Evolutionary conservation across 2,329 filamentous ascomycete genomes (phyloP).

Genomic region (Ophiostoma sp.): DNA sequence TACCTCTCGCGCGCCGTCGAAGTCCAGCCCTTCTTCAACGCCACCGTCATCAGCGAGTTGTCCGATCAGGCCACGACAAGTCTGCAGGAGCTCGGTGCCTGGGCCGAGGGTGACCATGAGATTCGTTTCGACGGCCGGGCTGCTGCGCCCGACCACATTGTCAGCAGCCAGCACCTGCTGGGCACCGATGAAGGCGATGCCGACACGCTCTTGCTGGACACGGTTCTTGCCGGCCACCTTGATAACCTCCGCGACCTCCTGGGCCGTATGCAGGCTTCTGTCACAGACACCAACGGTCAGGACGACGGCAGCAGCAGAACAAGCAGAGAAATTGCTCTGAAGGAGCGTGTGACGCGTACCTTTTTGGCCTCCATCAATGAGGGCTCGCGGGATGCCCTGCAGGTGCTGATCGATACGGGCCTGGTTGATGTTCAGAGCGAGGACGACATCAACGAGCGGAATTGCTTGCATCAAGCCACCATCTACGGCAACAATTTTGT

Average conservation of each 20-base stretch:
- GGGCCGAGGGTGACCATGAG: constrained; percentile 88
- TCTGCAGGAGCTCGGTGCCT: constrained; percentile 88
- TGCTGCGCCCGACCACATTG: constrained; percentile 56
- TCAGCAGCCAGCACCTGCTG: constrained; percentile 64
- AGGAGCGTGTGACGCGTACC: constrained; percentile 80
- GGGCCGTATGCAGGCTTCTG: constrained; percentile 62
- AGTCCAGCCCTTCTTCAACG: constrained; percentile 97
- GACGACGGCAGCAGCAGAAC: constrained; percentile 32
- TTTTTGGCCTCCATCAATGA: constrained; percentile 90
- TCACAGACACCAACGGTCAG: constrained; percentile 53
- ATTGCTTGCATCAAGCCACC: constrained; percentile 93
- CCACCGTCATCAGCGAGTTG: constrained; percentile 92
- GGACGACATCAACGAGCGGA: constrained; percentile 96
- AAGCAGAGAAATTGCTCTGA: constrained; percentile 54
- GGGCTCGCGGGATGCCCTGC: constrained; percentile 73
- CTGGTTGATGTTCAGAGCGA: constrained; percentile 89
- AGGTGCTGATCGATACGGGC: constrained; percentile 74
- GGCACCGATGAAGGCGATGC: constrained; percentile 86
- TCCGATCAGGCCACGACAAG: constrained; percentile 98
- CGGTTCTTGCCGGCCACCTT: constrained; percentile 78
- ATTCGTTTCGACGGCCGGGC: constrained; percentile 69
- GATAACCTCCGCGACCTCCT: constrained; percentile 78
- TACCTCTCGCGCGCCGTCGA: constrained; percentile 95
- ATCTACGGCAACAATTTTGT: constrained; percentile 87
- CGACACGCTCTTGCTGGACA: constrained; percentile 84